Percentiles rank a stretch among this genome's conserved stretches.
Conservation (phyloP, 257 asterid species). For the Prunella vulgaris region DNA sequence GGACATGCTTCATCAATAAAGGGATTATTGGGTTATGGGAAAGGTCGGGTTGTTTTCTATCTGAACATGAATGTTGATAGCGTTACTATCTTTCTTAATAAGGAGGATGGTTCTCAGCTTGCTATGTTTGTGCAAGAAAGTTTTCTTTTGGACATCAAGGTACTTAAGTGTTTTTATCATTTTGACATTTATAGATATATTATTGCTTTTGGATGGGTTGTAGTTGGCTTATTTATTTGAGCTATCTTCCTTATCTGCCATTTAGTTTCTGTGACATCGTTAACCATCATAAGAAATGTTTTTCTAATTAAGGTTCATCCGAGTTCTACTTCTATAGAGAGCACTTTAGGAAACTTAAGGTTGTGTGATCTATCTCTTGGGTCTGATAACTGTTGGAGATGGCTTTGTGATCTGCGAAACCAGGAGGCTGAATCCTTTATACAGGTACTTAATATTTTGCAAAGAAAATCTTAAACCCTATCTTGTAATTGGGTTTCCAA, state of each 20-base stretch:
- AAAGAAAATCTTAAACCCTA: background rate
- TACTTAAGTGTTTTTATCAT: slow-evolving; percentile 19
- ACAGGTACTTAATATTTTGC: slow-evolving; percentile 49
- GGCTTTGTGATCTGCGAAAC: slow-evolving; percentile 97
- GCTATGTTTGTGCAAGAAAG: slow-evolving; percentile 98
- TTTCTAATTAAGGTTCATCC: slow-evolving; percentile 75
- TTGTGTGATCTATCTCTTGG: slow-evolving; percentile 81
- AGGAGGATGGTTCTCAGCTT: slow-evolving; percentile 94
- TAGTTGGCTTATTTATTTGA: slow-evolving; percentile 6
- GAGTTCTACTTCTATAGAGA: slow-evolving; percentile 77
- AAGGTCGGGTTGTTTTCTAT: slow-evolving; percentile 82
- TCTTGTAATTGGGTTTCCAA: background rate
- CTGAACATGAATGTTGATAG: slow-evolving; percentile 92
- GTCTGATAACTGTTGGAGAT: slow-evolving; percentile 82
- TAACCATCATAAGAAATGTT: slow-evolving; percentile 26
- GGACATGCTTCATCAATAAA: slow-evolving; percentile 53
- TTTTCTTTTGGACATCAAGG: slow-evolving; percentile 88
- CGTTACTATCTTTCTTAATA: slow-evolving; percentile 84
- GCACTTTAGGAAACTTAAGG: slow-evolving; percentile 90
- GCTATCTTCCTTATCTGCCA: slow-evolving; percentile 12
- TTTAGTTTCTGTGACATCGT: slow-evolving; percentile 15
- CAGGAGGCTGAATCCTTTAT: slow-evolving; percentile 90
- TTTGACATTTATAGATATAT: slow-evolving; percentile 2
- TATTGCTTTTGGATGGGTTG: background rate
- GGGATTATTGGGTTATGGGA: slow-evolving; percentile 90